Evolutionary conservation across 495 filamentous ascomycete species (phyloP).

Genomic region (Penicillium mononematosum): DNA sequence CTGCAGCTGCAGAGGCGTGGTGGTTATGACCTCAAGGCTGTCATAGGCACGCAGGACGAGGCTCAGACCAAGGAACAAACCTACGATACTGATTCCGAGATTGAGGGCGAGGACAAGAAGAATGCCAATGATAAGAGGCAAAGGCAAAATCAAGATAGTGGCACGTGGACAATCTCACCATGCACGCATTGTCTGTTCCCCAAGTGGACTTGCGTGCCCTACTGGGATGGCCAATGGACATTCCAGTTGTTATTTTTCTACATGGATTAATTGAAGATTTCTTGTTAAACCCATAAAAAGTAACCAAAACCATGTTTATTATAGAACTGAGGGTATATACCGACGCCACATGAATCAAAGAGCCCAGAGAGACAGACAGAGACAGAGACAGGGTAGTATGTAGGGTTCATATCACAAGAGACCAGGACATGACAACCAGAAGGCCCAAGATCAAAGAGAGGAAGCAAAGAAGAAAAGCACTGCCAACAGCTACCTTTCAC

Average conservation of each 20-base stretch:
- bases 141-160: too few relatives aligned
- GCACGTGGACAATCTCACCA: neutral
- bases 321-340: conserved; percentile 13
- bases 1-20: neutral
- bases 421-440: conserved; percentile 9
- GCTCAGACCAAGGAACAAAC: too few relatives aligned
- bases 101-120: too few relatives aligned
- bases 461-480: neutral
- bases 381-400: conserved; percentile 2
- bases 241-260: conserved; percentile 1
- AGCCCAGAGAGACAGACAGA: conserved; percentile 1
- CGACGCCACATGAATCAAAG: conserved; percentile 13
- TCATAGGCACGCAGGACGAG: neutral
- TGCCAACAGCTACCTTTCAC: conserved; percentile 15
- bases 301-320: conserved; percentile 5
- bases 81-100: too few relatives aligned
- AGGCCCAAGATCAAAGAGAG: neutral
- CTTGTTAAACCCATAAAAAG: neutral
- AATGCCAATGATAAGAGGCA: too few relatives aligned
- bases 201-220: conserved; percentile 1
- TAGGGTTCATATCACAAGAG: conserved; percentile 2
- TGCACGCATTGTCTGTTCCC: neutral
- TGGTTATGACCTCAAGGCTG: neutral
- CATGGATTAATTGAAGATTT: neutral
- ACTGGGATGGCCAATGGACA: neutral